Conservation (phyloP, 352 stramenopile species). For the Halophytophthora batemanensis region DNA sequence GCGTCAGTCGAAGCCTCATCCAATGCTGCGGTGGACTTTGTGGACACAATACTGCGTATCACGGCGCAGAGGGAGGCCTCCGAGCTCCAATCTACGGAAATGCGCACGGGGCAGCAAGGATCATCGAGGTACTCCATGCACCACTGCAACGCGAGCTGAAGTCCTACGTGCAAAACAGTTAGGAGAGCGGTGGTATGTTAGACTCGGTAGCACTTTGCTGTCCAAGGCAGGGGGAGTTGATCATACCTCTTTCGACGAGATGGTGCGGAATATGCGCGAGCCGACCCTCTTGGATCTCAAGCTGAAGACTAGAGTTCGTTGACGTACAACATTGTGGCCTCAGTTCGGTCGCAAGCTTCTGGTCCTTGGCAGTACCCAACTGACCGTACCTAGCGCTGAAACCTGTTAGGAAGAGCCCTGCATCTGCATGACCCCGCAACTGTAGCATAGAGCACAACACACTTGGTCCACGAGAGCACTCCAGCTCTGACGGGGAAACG, state of each 20-base stretch:
- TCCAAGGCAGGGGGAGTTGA: neutral
- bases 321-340: neutral
- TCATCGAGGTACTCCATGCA: slow-evolving; percentile 43
- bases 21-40: slow-evolving; percentile 27
- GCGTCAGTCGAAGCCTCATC: slow-evolving; percentile 7
- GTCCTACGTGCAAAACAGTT: slow-evolving; percentile 22
- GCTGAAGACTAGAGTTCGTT: slow-evolving; percentile 26
- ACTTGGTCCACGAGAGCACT: neutral
- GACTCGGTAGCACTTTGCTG: neutral
- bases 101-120: slow-evolving; percentile 34
- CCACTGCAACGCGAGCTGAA: slow-evolving; percentile 48
- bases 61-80: slow-evolving; percentile 29
- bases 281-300: slow-evolving; percentile 36
- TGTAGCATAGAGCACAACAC: slow-evolving; percentile 15
- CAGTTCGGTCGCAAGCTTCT: neutral
- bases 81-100: slow-evolving; percentile 48
- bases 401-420: slow-evolving; percentile 33
- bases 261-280: slow-evolving; percentile 26
- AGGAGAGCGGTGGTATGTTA: too few species aligned
- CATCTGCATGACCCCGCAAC: slow-evolving; percentile 36
- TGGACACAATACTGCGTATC: slow-evolving; percentile 38
- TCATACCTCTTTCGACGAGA: slow-evolving; percentile 28
- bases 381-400: slow-evolving; percentile 24
- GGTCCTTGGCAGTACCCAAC: too few species aligned
- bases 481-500: too few species aligned